Percentiles rank a stretch among this genome's conserved stretches.
These are phyloP conservation scores for Reticulascus tulasneorum DNA, from an alignment of 2,329 filamentous ascomycete genomes.

Conservation along the genomic window DNA sequence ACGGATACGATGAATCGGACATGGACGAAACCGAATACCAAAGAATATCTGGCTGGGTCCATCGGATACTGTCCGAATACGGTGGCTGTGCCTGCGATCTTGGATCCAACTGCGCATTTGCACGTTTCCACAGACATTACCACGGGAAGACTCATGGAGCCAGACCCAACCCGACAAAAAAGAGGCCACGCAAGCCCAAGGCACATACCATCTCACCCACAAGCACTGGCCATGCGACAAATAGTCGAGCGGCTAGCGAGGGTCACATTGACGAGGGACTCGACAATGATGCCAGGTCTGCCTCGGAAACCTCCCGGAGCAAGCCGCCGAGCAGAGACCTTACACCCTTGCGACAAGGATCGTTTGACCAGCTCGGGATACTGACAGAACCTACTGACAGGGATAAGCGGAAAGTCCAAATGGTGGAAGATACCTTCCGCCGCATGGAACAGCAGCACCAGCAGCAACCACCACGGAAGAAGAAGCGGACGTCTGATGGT, in stretches of 20 bases:
- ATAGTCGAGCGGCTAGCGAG: slow-evolving; percentile 62
- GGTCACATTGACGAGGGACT: slow-evolving; percentile 51
- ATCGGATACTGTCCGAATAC: slow-evolving; percentile 69
- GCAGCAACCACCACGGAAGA: slow-evolving; percentile 52
- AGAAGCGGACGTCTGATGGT: slow-evolving; percentile 59
- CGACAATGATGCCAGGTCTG: slow-evolving; percentile 50
- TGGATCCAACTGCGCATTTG: slow-evolving; percentile 59
- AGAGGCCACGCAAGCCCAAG: slow-evolving; percentile 53
- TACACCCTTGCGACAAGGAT: slow-evolving; percentile 58
- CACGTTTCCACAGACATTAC: slow-evolving; percentile 58
- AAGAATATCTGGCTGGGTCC: slow-evolving; percentile 60
- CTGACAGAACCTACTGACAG: slow-evolving; percentile 62
- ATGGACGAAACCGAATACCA: slow-evolving; percentile 58
- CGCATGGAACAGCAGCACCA: slow-evolving; percentile 59
- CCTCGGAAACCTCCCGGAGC: slow-evolving; percentile 51
- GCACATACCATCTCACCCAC: slow-evolving; percentile 55
- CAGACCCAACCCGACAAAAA: slow-evolving; percentile 35
- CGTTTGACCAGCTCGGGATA: slow-evolving; percentile 56
- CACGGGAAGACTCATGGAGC: slow-evolving; percentile 41
- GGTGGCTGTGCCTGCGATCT: slow-evolving; percentile 74
- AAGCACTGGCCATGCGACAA: slow-evolving; percentile 58
- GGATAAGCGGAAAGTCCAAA: slow-evolving; percentile 63
- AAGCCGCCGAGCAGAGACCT: slow-evolving; percentile 65
- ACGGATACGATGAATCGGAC: slow-evolving; percentile 45
- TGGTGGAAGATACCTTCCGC: slow-evolving; percentile 61